These are phyloP conservation scores for Aspergillus sergii DNA, from an alignment of 2,329 filamentous ascomycete species.

Conservation along the genomic window DNA sequence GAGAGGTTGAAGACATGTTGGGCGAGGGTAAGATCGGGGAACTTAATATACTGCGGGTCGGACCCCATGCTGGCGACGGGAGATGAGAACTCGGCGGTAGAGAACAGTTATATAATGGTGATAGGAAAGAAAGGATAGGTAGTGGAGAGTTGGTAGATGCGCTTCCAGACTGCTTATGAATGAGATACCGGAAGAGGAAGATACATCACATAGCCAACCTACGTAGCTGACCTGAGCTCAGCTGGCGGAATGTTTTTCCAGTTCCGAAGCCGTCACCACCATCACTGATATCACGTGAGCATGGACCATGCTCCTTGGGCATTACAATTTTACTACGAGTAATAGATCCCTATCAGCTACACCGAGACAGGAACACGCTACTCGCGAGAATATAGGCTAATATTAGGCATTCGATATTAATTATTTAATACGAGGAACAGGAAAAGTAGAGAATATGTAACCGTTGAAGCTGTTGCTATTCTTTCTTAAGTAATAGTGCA, in stretches of 20 bases:
- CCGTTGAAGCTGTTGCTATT: background rate
- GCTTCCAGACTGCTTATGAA: conserved; percentile 17
- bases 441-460: background rate
- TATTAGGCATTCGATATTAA: background rate
- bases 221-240: conserved; percentile 36
- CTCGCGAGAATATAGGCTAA: background rate
- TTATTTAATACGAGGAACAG: too few relatives aligned
- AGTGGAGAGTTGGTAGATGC: conserved; percentile 23
- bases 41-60: conserved; percentile 67
- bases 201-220: conserved; percentile 24
- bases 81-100: conserved; percentile 7
- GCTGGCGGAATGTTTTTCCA: conserved; percentile 40
- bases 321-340: background rate
- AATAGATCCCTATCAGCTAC: background rate
- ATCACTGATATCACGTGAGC: background rate
- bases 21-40: conserved; percentile 64
- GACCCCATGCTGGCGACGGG: conserved; percentile 56
- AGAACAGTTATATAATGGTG: conserved; percentile 6
- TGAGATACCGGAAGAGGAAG: conserved; percentile 14
- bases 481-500: background rate
- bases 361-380: background rate
- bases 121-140: conserved; percentile 10
- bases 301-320: background rate
- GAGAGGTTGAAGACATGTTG: conserved; percentile 70
- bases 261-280: conserved; percentile 5